A percentile compares a stretch with the other conserved stretches of the same genome.
Evolutionary conservation across 176 grass and related monocot genomes (phyloP).

Genomic region (Eragrostis nindensis): DNA sequence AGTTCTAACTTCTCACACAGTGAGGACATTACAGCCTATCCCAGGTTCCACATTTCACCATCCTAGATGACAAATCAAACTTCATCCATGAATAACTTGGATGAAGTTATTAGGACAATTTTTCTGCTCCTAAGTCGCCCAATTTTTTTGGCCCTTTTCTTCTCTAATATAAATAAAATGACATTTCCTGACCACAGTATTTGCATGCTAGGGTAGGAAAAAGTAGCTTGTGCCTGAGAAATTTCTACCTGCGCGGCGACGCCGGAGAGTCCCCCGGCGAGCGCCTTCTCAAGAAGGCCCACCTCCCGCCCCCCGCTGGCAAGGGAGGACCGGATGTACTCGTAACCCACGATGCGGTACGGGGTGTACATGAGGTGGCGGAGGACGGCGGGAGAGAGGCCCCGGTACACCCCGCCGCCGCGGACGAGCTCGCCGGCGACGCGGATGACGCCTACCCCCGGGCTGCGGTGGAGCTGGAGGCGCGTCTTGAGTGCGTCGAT

Average conservation of each 20-base stretch:
- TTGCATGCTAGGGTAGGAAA: background rate
- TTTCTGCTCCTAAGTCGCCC: too few species aligned
- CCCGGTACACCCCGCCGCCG: slow-evolving; percentile 69
- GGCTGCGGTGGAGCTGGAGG: slow-evolving; percentile 65
- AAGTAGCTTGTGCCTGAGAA: background rate
- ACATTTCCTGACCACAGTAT: background rate
- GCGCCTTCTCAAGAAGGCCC: slow-evolving; percentile 58
- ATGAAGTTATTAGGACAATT: too few species aligned
- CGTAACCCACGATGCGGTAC: slow-evolving; percentile 80
- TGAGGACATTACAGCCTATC: background rate
- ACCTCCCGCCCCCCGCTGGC: slow-evolving; percentile 42
- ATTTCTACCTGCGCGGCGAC: slow-evolving; percentile 65
- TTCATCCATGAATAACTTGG: background rate
- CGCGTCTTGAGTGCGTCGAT: slow-evolving; percentile 79
- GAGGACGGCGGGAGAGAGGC: slow-evolving; percentile 73
- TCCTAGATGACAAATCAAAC: background rate
- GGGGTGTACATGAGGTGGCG: slow-evolving; percentile 83
- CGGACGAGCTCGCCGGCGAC: slow-evolving; percentile 68
- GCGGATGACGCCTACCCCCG: slow-evolving; percentile 40
- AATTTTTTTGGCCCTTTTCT: too few species aligned
- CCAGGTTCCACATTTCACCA: background rate
- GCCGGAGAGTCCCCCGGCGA: slow-evolving; percentile 74
- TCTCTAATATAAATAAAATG: too few species aligned
- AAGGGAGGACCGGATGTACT: slow-evolving; percentile 60
- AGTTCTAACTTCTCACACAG: background rate